Percentiles rank a stretch among this genome's conserved stretches.
Evolutionary conservation across 768 basidiomycete genomes (phyloP).

Genomic region (Lactarius hatsudake): DNA sequence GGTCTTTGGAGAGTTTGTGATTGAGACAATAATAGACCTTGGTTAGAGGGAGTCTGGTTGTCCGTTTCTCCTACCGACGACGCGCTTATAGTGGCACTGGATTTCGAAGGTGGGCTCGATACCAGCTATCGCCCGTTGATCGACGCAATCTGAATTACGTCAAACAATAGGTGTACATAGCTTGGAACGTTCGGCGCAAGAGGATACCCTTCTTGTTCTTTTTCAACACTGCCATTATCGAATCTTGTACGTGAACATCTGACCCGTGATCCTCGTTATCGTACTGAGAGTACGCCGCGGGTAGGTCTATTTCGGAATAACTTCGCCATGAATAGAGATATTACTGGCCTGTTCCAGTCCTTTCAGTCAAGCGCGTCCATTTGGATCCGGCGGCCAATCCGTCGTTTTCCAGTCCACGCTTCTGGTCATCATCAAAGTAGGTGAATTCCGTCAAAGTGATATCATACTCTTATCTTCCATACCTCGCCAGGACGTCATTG

Average conservation of each 20-base stretch:
- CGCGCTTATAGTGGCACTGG: conserved; percentile 53
- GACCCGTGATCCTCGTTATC: too few relatives aligned
- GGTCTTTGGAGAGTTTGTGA: background rate
- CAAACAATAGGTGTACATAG: conserved; percentile 51
- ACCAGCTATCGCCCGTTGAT: too few relatives aligned
- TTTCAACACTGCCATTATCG: conserved; percentile 64
- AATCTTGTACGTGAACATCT: conserved; percentile 45
- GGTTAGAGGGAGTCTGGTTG: conserved; percentile 60
- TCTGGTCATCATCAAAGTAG: conserved; percentile 63
- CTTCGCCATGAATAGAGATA: conserved; percentile 59
- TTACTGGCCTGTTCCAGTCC: conserved; percentile 58
- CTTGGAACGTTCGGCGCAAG: conserved; percentile 61
- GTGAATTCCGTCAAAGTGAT: background rate
- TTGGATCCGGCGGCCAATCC: conserved; percentile 60
- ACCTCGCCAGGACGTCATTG: conserved; percentile 54
- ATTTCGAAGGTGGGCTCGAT: conserved; percentile 52
- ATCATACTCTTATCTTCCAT: background rate
- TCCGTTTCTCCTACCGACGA: conserved; percentile 61
- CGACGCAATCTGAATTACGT: background rate
- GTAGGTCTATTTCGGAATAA: conserved; percentile 69
- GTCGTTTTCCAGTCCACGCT: conserved; percentile 56
- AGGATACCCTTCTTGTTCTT: conserved; percentile 61
- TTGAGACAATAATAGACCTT: background rate
- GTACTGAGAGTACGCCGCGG: background rate
- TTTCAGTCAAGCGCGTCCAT: conserved; percentile 55